These are phyloP conservation scores for Globisporangium nagaii DNA, from an alignment of 352 stramenopile species.

Conservation along the genomic window DNA sequence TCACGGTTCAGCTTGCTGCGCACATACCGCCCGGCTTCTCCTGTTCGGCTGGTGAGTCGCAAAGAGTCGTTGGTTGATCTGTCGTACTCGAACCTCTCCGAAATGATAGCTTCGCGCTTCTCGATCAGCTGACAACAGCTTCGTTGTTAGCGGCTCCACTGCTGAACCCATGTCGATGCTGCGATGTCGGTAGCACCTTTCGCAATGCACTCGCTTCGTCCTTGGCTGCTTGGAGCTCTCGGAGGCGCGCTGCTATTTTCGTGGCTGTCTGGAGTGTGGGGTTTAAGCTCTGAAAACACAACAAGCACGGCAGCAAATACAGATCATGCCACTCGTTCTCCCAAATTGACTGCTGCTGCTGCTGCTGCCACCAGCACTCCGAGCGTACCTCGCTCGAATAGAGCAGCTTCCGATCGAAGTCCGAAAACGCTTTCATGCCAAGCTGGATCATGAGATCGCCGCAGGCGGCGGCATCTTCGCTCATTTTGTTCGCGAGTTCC, in stretches of 20 bases:
- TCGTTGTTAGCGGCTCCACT: neutral
- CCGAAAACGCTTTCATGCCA: slow-evolving; percentile 6
- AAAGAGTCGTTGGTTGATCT: slow-evolving; percentile 8
- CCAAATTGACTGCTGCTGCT: neutral
- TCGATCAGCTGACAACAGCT: slow-evolving; percentile 20
- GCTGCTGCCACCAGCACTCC: neutral
- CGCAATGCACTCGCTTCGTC: slow-evolving; percentile 9
- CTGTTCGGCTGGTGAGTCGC: slow-evolving; percentile 16
- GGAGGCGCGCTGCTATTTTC: slow-evolving; percentile 26
- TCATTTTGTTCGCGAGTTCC: slow-evolving; percentile 1
- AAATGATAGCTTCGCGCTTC: slow-evolving; percentile 41
- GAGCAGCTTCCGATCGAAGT: slow-evolving; percentile 13
- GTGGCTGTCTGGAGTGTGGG: slow-evolving; percentile 24
- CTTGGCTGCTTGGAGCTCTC: slow-evolving; percentile 23
- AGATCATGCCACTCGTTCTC: neutral
- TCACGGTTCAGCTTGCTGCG: neutral
- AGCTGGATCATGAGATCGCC: slow-evolving; percentile 9
- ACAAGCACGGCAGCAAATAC: neutral
- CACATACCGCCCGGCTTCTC: slow-evolving; percentile 10
- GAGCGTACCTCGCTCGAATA: slow-evolving; percentile 8
- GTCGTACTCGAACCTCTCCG: slow-evolving; percentile 29
- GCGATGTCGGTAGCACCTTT: too few relatives aligned
- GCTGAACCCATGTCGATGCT: too few relatives aligned
- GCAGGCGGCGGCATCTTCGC: slow-evolving; percentile 2
- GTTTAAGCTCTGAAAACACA: slow-evolving; percentile 14